These are phyloP conservation scores for Sanguinoderma infundibulare DNA, from an alignment of 1,284 basidiomycete species.

Conservation along the genomic window DNA sequence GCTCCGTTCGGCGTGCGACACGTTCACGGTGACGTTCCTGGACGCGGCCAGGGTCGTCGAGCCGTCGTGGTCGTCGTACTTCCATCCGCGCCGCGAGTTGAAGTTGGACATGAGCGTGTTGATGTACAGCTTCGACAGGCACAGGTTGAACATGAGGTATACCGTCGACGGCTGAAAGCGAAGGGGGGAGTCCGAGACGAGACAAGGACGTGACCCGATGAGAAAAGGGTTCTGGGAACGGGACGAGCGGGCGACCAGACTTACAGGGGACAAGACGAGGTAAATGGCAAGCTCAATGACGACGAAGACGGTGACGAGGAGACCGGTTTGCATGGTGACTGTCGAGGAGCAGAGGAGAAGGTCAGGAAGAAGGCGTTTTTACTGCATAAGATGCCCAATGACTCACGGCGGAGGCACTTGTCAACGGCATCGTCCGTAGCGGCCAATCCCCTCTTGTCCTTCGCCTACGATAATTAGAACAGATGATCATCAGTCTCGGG, in stretches of 20 bases:
- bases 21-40: not conserved
- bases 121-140: conserved; percentile 35
- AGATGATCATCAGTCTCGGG: not conserved
- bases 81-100: conserved; percentile 35
- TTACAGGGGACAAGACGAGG: conserved; percentile 8
- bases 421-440: conserved; percentile 29
- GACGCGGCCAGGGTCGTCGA: not conserved
- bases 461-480: conserved; percentile 28
- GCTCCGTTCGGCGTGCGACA: not conserved
- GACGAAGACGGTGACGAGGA: conserved; percentile 34
- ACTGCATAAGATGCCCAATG: not conserved
- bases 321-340: conserved; percentile 46
- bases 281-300: conserved; percentile 12
- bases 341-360: not conserved
- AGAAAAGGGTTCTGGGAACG: not conserved
- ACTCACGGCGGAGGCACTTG: conserved; percentile 41
- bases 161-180: conserved; percentile 30
- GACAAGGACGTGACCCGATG: not conserved
- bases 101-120: conserved; percentile 36
- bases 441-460: conserved; percentile 33
- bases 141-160: conserved; percentile 37
- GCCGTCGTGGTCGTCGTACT: conserved; percentile 26
- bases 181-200: not conserved
- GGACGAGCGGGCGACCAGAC: not conserved
- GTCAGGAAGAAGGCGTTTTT: not conserved